Evolutionary conservation across 2,329 filamentous ascomycete genomes (phyloP).

Genomic region (Colletotrichum sp.): DNA sequence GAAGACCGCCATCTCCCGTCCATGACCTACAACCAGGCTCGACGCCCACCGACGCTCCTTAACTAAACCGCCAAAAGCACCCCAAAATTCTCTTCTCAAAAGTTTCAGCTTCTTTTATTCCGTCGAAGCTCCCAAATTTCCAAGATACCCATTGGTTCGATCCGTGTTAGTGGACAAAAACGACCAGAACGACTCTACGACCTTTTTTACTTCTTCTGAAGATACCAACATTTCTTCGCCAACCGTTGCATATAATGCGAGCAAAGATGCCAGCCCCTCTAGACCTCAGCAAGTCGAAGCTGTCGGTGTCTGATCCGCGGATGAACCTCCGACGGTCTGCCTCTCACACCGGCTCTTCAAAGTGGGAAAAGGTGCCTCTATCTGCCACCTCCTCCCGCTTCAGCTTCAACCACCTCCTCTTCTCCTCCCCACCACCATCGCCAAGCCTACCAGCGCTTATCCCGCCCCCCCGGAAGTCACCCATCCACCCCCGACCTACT

Average conservation of each 20-base stretch:
- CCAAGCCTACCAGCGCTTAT: slow-evolving; percentile 73
- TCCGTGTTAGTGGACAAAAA: not conserved
- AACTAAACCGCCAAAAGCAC: not conserved
- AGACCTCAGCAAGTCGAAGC: slow-evolving; percentile 50
- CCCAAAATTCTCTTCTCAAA: slow-evolving; percentile 8
- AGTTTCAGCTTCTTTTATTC: not conserved
- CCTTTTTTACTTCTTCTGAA: slow-evolving; percentile 11
- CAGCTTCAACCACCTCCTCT: slow-evolving; percentile 70
- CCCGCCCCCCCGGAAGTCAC: slow-evolving; percentile 68
- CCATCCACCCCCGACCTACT: slow-evolving; percentile 60
- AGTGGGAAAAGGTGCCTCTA: slow-evolving; percentile 54
- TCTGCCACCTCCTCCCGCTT: slow-evolving; percentile 68
- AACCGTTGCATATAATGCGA: slow-evolving; percentile 15
- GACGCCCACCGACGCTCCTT: slow-evolving; percentile 20
- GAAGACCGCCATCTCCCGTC: slow-evolving; percentile 3
- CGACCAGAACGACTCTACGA: slow-evolving; percentile 14
- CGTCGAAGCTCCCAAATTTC: not conserved
- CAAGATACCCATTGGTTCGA: slow-evolving; percentile 17
- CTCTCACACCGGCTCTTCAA: slow-evolving; percentile 50
- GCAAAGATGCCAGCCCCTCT: slow-evolving; percentile 50
- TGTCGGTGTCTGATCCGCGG: slow-evolving; percentile 58
- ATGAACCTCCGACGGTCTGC: slow-evolving; percentile 63
- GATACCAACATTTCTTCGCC: not conserved
- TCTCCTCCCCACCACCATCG: slow-evolving; percentile 71
- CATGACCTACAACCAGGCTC: slow-evolving; percentile 14